phyloP scores from a whole-genome alignment of 345 rosid species.

The Acer campestre region DNA sequence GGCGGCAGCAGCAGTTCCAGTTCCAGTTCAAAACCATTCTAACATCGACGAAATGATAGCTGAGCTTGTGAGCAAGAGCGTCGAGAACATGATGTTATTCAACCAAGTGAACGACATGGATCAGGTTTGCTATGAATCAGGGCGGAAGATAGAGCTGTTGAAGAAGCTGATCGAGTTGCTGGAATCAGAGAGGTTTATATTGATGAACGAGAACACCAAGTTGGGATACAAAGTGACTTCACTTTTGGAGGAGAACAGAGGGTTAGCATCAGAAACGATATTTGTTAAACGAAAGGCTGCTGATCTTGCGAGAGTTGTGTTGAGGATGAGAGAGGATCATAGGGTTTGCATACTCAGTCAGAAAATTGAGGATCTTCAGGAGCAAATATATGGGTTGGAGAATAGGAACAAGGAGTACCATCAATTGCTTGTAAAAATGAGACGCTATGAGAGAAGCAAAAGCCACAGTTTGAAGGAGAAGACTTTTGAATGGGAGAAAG shows the following conservation, averaged over 20 bases:
- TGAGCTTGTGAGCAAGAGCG: conserved; percentile 48
- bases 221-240: conserved; percentile 47
- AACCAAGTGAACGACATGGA: conserved; percentile 45
- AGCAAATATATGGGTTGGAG: conserved; percentile 53
- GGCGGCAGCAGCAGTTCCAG: neutral
- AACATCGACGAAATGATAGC: conserved; percentile 42
- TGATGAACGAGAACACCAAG: conserved; percentile 56
- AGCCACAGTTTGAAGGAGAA: neutral
- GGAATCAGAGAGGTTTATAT: conserved; percentile 67
- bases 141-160: conserved; percentile 56
- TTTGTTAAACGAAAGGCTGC: conserved; percentile 62
- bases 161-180: conserved; percentile 63
- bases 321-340: conserved; percentile 72
- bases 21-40: neutral
- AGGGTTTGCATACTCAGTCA: conserved; percentile 49
- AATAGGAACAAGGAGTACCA: conserved; percentile 48
- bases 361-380: conserved; percentile 48
- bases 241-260: conserved; percentile 56
- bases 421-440: conserved; percentile 24
- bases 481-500: conserved; percentile 14
- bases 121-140: conserved; percentile 35
- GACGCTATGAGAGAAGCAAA: neutral
- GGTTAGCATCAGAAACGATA: conserved; percentile 47
- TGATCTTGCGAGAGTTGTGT: conserved; percentile 56
- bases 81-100: conserved; percentile 51